Base-by-base conservation (phyloP, 805 yeast genomes). In the Candida glaebosa region DNA sequence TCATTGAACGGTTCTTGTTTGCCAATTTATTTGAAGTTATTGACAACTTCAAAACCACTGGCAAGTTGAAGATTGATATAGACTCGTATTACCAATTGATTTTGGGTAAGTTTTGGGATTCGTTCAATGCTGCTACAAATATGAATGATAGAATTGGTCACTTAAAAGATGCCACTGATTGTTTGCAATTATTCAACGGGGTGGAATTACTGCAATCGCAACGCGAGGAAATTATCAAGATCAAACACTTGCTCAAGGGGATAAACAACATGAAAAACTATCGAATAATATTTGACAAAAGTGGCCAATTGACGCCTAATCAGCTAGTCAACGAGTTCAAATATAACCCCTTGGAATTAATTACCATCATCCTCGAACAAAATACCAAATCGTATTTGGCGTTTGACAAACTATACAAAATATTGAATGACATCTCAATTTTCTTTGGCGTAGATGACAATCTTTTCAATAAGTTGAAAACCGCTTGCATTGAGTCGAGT, bases 401-500 rank as follows among this genome's bases (percentile, higher is more conserved):
- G 5, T 54, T 63, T 18, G 69, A 66, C 2, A 61, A 64, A 32
- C 57, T 82, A 4, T 63, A 63, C 43, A 53, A 57, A 6, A 58
- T 82, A 0, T 43, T 75, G 18, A 56, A 58, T 31, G 69, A 69
- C 33, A 52, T 82, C 25, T 54, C 66, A 2, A 47, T 60, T 2
- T 82, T 71, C 9, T 56, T 76, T 15, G 57, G 61, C 5, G 44
- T 60, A 3, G 40, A 42, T 16, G 41, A 40, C 18, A 28, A 38
- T 2, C 34, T 40, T 16, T 60, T 70, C 30, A 56, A 61, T 14
- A 54, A 55, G 39, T 45, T 76, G 4, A 57, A 68, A 41, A 61
- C 71, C 12, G 69, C 77, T 31, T 82, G 87, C 50, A 78, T 87
- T 17, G 87, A 85, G 49, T 71, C 82, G 34, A 78, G 95, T 0